A percentile compares a stretch with the other conserved stretches of the same genome.
phyloP scores from a whole-genome alignment of 139 green algal genomes.

The Pleodorina starrii region DNA sequence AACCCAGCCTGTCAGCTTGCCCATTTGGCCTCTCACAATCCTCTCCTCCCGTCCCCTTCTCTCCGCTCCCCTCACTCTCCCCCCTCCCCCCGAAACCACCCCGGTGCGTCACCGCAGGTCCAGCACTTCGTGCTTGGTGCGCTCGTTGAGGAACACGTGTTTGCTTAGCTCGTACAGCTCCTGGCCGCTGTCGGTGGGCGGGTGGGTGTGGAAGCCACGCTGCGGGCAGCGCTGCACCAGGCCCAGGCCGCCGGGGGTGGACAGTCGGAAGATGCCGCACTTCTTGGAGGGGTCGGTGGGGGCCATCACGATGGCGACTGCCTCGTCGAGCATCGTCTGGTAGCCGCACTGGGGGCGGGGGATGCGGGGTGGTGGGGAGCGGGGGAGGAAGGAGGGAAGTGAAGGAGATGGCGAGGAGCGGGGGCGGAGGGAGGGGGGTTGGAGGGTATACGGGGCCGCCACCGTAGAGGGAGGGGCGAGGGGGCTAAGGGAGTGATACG shows the following conservation, averaged over 20 bases:
- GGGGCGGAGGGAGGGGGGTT: neutral
- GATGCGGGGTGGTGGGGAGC: neutral
- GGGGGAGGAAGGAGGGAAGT: neutral
- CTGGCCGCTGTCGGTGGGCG: slow-evolving; percentile 79
- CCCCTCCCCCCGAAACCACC: neutral
- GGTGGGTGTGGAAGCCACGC: slow-evolving; percentile 94
- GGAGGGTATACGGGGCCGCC: neutral
- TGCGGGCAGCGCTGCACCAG: slow-evolving; percentile 90
- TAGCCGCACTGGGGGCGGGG: slow-evolving; percentile 89
- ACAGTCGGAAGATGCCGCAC: slow-evolving; percentile 94
- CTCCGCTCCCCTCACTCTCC: neutral
- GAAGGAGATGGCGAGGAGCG: neutral
- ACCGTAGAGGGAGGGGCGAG: neutral
- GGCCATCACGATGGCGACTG: slow-evolving; percentile 97
- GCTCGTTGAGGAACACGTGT: slow-evolving; percentile 93
- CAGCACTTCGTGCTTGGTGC: slow-evolving; percentile 84
- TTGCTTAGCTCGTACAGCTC: slow-evolving; percentile 93
- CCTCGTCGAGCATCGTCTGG: slow-evolving; percentile 96
- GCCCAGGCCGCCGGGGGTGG: slow-evolving; percentile 88
- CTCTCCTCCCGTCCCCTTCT: neutral
- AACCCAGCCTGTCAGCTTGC: too few relatives aligned
- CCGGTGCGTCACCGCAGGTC: slow-evolving; percentile 89
- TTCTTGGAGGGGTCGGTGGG: slow-evolving; percentile 71
- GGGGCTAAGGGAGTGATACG: neutral
- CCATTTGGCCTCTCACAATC: too few relatives aligned